Evolutionary conservation across 164 flowering plant genomes (phyloP).

Genomic region (Houttuynia cordata): DNA sequence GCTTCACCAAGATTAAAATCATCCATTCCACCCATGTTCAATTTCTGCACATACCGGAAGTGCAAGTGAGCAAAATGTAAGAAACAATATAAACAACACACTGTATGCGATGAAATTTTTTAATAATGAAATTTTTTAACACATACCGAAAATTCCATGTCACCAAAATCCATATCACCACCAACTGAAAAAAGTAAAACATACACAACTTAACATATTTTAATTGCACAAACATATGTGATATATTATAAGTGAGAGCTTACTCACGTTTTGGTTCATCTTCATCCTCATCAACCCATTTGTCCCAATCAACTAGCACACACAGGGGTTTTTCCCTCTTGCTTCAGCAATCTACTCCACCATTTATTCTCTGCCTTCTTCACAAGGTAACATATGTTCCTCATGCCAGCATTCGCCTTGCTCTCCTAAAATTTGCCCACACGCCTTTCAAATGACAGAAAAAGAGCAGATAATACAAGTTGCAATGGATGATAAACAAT

Average conservation of each 20-base stretch:
- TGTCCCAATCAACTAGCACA: constrained; percentile 66
- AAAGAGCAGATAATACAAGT: not conserved
- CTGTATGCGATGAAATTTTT: too few relatives aligned
- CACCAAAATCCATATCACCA: constrained; percentile 36
- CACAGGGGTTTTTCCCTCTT: constrained; percentile 50
- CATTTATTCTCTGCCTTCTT: constrained; percentile 61
- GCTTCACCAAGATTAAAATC: constrained; percentile 16
- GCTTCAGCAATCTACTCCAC: constrained; percentile 55
- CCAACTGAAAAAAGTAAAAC: constrained; percentile 15
- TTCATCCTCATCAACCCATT: constrained; percentile 81
- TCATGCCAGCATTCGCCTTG: constrained; percentile 40
- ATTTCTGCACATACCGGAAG: constrained; percentile 14
- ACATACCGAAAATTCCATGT: constrained; percentile 53
- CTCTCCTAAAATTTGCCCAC: constrained; percentile 37
- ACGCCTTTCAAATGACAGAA: not conserved
- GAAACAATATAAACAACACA: not conserved
- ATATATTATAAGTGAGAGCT: not conserved
- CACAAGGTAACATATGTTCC: constrained; percentile 41
- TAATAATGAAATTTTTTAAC: not conserved
- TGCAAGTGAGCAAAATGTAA: not conserved
- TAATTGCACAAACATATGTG: not conserved
- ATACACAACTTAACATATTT: not conserved
- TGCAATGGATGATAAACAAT: not conserved
- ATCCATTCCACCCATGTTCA: constrained; percentile 20
- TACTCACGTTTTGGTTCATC: constrained; percentile 17